A percentile compares a stretch with the other conserved stretches of the same genome.
Evolutionary conservation across 2,329 filamentous ascomycete species (phyloP).

Genomic region (Alternaria angustiovoidea): DNA sequence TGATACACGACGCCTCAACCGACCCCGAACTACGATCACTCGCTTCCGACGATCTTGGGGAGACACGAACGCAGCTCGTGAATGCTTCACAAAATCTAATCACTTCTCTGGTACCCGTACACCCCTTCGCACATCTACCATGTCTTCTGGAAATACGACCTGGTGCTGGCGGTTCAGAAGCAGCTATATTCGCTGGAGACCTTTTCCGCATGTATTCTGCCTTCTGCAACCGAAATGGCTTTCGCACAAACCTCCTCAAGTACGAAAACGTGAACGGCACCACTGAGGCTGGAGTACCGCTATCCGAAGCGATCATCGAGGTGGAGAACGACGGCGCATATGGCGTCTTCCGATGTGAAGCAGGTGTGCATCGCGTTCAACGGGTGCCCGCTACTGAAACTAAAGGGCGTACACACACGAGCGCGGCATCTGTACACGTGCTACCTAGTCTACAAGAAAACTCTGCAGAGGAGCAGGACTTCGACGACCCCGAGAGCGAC

Average conservation of each 20-base stretch:
- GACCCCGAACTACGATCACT: conserved; percentile 67
- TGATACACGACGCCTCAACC: conserved; percentile 73
- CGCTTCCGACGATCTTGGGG: conserved; percentile 73
- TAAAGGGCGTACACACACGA: conserved; percentile 92
- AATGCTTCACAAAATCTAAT: conserved; percentile 73
- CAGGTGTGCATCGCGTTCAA: conserved; percentile 95
- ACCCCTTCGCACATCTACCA: conserved; percentile 88
- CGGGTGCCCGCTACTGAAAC: conserved; percentile 89
- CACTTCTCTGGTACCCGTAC: conserved; percentile 79
- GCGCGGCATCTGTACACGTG: conserved; percentile 90
- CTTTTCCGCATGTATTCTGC: conserved; percentile 88
- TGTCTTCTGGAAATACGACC: conserved; percentile 93
- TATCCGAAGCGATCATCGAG: conserved; percentile 89
- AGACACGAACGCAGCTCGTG: conserved; percentile 69
- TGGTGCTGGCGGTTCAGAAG: conserved; percentile 90
- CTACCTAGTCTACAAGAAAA: conserved; percentile 79
- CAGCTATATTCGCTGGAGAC: conserved; percentile 86
- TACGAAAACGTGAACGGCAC: conserved; percentile 78
- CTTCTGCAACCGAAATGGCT: conserved; percentile 75
- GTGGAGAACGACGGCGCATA: conserved; percentile 80
- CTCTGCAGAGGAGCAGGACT: conserved; percentile 61
- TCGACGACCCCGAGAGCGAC: conserved; percentile 86
- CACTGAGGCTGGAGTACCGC: conserved; percentile 67
- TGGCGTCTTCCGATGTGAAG: conserved; percentile 81
- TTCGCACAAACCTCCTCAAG: conserved; percentile 75